A percentile compares a stretch with the other conserved stretches of the same genome.
phyloP scores from a whole-genome alignment of 2,329 filamentous ascomycete genomes.

The Sphaerulina musiva region DNA sequence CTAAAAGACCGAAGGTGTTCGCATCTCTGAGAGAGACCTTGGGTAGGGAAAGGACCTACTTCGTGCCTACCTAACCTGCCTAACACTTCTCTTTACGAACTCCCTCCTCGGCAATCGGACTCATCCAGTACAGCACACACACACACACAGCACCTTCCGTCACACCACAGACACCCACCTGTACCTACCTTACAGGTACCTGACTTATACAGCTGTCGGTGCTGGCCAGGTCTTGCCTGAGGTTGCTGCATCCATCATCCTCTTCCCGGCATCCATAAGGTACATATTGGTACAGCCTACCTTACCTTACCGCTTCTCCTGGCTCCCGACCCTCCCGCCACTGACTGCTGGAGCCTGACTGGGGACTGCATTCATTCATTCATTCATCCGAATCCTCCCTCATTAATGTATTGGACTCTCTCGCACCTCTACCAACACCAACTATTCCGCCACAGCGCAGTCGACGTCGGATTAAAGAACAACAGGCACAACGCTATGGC shows the following conservation, averaged over 20 bases:
- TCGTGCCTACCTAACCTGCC: no score
- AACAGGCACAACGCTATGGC: constrained; percentile 7
- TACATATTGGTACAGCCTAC: constrained; percentile 5
- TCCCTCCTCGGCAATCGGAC: no score
- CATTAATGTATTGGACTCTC: not conserved
- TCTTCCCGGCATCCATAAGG: not conserved
- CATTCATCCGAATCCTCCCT: no score
- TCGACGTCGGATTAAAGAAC: constrained; percentile 3
- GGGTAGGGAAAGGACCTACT: no score
- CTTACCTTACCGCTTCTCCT: not conserved
- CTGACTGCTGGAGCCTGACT: not conserved
- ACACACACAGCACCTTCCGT: constrained; percentile 2
- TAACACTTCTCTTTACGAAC: not conserved
- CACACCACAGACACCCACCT: not conserved
- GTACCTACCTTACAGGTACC: no score
- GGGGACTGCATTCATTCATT: not conserved
- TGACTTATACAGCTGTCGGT: not conserved
- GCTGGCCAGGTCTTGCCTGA: no score
- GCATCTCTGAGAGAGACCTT: not conserved
- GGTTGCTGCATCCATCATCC: constrained; percentile 3
- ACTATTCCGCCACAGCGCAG: not conserved
- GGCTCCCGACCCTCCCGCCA: not conserved
- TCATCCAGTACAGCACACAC: no score
- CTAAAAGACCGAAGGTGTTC: constrained; percentile 13
- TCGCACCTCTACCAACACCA: not conserved